These are phyloP conservation scores for Cryptococcus maquisensis DNA, from an alignment of 1,284 basidiomycete genomes.

Conservation along the genomic window DNA sequence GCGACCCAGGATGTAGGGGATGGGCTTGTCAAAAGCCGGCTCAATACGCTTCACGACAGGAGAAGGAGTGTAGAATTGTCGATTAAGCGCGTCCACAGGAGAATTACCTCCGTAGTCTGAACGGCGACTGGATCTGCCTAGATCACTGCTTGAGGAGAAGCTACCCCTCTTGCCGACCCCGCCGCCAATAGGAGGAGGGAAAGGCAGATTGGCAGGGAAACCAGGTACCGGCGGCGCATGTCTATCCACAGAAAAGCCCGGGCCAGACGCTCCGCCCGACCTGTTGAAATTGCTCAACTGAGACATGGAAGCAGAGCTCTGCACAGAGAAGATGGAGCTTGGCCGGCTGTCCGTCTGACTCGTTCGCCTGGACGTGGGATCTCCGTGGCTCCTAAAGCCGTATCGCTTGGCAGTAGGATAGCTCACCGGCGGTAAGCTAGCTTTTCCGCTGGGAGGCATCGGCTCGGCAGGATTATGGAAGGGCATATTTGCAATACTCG, in stretches of 20 bases:
- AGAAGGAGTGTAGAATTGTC: slow-evolving; percentile 13
- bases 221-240: slow-evolving; percentile 20
- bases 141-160: slow-evolving; percentile 24
- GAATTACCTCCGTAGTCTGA: slow-evolving; percentile 25
- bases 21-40: slow-evolving; percentile 44
- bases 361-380: slow-evolving; percentile 24
- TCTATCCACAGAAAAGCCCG: slow-evolving; percentile 15
- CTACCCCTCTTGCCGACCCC: slow-evolving; percentile 23
- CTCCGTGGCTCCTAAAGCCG: slow-evolving; percentile 42
- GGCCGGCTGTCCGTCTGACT: slow-evolving; percentile 28
- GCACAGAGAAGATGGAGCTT: slow-evolving; percentile 43
- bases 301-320: slow-evolving; percentile 36
- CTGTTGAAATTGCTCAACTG: slow-evolving; percentile 12
- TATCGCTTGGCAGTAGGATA: slow-evolving; percentile 48
- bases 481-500: background rate
- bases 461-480: slow-evolving; percentile 13
- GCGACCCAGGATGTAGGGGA: slow-evolving; percentile 41
- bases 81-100: slow-evolving; percentile 6
- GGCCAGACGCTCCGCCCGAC: slow-evolving; percentile 7
- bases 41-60: slow-evolving; percentile 19
- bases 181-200: slow-evolving; percentile 18
- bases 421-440: slow-evolving; percentile 39
- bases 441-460: slow-evolving; percentile 32
- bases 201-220: slow-evolving; percentile 21
- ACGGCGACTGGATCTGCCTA: slow-evolving; percentile 23